phyloP scores from a whole-genome alignment of 2,329 filamentous ascomycete genomes.

The Pseudogymnoascus sp. region DNA sequence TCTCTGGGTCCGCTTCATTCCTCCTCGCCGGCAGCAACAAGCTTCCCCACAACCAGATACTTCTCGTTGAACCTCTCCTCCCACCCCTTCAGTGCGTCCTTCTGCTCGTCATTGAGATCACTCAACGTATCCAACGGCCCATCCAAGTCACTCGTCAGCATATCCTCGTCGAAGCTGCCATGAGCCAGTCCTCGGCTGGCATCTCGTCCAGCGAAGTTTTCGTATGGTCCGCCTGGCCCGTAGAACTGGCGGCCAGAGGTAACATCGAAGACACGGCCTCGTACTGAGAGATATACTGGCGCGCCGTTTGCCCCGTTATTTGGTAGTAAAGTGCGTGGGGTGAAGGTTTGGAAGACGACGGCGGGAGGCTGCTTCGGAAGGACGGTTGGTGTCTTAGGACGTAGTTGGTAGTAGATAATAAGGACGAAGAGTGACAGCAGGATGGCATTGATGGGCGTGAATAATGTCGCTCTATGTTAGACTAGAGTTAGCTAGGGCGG shows the following conservation, averaged over 20 bases:
- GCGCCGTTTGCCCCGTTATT: constrained; percentile 70
- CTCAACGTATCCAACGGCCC: constrained; percentile 72
- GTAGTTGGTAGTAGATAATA: constrained; percentile 50
- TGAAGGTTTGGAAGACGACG: constrained; percentile 63
- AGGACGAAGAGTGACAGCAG: constrained; percentile 51
- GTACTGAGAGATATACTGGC: constrained; percentile 86
- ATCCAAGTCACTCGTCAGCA: constrained; percentile 87
- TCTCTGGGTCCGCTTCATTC: constrained; percentile 17
- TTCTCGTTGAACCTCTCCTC: constrained; percentile 90
- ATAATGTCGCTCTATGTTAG: constrained; percentile 30
- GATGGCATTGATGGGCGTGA: constrained; percentile 58
- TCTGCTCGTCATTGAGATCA: constrained; percentile 65
- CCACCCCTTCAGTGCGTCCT: constrained; percentile 82
- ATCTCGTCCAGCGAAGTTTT: constrained; percentile 92
- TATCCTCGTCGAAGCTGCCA: constrained; percentile 89
- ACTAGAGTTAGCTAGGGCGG: background rate
- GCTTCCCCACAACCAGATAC: constrained; percentile 86
- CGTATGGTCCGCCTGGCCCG: constrained; percentile 88
- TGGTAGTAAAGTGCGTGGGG: constrained; percentile 72
- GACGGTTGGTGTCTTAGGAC: constrained; percentile 39
- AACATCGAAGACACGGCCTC: constrained; percentile 88
- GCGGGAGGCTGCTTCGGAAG: constrained; percentile 50
- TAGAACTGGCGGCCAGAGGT: constrained; percentile 86
- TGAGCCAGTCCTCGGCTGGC: constrained; percentile 81
- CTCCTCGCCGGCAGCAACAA: constrained; percentile 60